Evolutionary conservation across 768 basidiomycete genomes (phyloP), one percentile per base, ranked within the genome.

Genomic region (Chlorophyllum brunneum): DNA sequence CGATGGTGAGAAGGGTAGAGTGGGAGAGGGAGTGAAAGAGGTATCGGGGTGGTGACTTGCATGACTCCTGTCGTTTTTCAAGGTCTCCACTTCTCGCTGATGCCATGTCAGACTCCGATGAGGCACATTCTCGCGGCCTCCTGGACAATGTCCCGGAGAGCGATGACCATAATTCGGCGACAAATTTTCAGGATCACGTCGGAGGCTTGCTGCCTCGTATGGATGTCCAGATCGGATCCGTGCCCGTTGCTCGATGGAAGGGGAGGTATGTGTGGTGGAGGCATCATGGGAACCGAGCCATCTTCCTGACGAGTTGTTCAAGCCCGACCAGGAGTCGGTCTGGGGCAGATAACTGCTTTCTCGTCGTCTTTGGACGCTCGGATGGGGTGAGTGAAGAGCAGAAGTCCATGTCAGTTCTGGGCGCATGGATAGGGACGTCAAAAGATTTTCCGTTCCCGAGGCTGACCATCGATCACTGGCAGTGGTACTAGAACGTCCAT

Each of bases 191-290:
- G 59, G 59, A 20, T 72, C 70, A 33, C 74, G 62, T 46, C 70
- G 66, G 20, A 61, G 30, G 39, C 56, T 45, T 20, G 58, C 56
- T 15, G 47, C 54, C 11, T 73, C 69, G 54, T 76, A 73, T 2
- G 71, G 64, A 46, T 70, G 71, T 22, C 61, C 67, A 5, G 71
- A 61, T 33, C 76, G 66, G 20, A 66, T 55, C 34, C 75, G 68
- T 29, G 68, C 50, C 16, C 74, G 73, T 23, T 22, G 48, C 37
- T 75, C 76, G 22, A 59, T 60, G 51, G 67, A 69, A 22, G 61
- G 51, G 4, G 51, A 39, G 5, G 43, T 31, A 24, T 45, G 36
- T 13, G 27, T 51, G 29, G 36, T 52, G 23, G 51, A 31, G 20
- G 37, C 20, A 23, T 53, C 51, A 46, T 53, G 51, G 11, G 51